Evolutionary conservation across 2,329 filamentous ascomycete species (phyloP).

Genomic region (Phaeosphaeria sp.): DNA sequence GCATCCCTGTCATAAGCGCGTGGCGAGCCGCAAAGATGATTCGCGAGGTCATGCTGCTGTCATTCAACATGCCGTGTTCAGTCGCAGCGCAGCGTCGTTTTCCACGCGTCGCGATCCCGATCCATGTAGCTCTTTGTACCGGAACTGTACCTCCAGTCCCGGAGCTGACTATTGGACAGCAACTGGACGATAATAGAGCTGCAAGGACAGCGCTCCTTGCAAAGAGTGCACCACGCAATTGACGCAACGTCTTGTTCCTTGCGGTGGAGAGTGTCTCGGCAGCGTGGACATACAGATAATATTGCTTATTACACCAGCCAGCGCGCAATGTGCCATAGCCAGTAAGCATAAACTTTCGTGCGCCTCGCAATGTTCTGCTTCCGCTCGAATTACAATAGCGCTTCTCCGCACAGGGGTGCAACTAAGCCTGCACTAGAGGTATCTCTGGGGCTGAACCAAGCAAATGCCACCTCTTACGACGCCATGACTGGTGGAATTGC

Average conservation of each 20-base stretch:
- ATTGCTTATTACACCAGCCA: neutral
- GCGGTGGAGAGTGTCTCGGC: neutral
- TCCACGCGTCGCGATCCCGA: slow-evolving; percentile 5
- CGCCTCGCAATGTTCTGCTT: slow-evolving; percentile 5
- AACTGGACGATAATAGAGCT: slow-evolving; percentile 9
- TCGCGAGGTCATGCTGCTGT: slow-evolving; percentile 3
- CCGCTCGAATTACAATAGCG: neutral
- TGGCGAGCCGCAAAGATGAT: neutral
- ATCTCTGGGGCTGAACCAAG: neutral
- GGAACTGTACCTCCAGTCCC: neutral
- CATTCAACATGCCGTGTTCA: slow-evolving; percentile 17
- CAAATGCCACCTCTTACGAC: neutral
- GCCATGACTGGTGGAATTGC: neutral
- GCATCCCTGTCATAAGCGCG: neutral
- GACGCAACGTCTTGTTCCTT: slow-evolving; percentile 1
- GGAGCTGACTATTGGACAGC: neutral
- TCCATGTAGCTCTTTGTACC: slow-evolving; percentile 7
- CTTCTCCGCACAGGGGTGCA: neutral
- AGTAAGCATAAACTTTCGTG: neutral
- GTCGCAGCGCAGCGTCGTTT: slow-evolving; percentile 28
- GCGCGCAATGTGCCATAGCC: neutral
- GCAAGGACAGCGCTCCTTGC: slow-evolving; percentile 10
- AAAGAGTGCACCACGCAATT: neutral
- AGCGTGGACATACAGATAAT: neutral
- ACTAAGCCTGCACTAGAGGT: neutral